Evolutionary conservation across 2,329 filamentous ascomycete genomes (phyloP), one percentile per base, ranked within the genome.

Genomic region (Raffaelea arxii): DNA sequence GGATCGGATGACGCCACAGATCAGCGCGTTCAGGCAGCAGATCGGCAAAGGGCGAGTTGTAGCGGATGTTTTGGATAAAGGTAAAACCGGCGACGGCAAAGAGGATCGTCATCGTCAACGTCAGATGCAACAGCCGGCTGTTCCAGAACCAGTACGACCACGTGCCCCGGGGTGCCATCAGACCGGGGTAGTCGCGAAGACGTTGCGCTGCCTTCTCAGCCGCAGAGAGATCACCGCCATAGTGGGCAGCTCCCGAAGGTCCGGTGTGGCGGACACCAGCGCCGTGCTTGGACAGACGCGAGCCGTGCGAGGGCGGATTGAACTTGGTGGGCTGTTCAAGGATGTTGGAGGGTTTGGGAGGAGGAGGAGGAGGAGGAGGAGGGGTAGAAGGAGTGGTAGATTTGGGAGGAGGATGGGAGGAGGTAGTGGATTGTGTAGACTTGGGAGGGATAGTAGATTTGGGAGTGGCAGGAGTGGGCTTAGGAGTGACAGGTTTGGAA

Each of bases 291-390:
- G 75, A 71, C 25, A 88, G 74, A 6, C 84, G 74, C 21, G 84
- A 71, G 12, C 85, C 83, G 63, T 97, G 92, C 0, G 91, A 97
- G 0, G 92, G 92, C 2, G 92, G 91, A 41, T 86, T 86, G 73
- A 95, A 97, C 62, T 83, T 85, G 58, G 85, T 77, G 22, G 91
- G 91, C 65, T 96, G 88, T 57, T 86, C 86, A 53, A 98, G 81
- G 5, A 88, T 76, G 47, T 46, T 45, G 41, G 24, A 36, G 14
- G 32, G 32, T 36, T 6, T 18, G 7, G 46, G 51, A 82, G 74
- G 30, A 78, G 77, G 58, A 83, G 84, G 52, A 65, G 67, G 6
- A 4, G 44, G 27, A 6, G 23, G 27, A 30, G 27, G 27, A 30
- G 27, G 27, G 27, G 16, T 30, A 30, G 9, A 30, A 30, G 9